Evolutionary conservation across 2,329 filamentous ascomycete species (phyloP), one percentile per base, ranked within the genome.

Genomic region (Ophiocordyceps unilateralis): DNA sequence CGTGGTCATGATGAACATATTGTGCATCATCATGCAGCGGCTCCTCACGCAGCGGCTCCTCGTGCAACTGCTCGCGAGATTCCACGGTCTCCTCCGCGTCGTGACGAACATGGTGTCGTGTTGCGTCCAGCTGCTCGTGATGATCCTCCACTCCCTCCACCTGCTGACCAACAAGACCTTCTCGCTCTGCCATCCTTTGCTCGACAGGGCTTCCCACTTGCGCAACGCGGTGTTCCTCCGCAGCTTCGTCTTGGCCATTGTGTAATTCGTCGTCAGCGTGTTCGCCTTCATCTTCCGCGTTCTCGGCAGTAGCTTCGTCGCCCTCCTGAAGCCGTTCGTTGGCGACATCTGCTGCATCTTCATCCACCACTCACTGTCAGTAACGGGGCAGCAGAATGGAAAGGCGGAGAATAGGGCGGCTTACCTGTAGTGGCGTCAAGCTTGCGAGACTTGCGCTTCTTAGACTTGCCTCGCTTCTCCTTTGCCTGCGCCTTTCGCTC

Each of bases 401-500:
- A 20, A 40, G 15, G 2, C 4, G n/a, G 36, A 26, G 15, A 22
- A 6, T 19, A 11, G 61, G 12, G 61, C 74, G 58, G 58, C 51
- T 48, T 70, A 71, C 52, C 65, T 70, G 34, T 67, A 62, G 15
- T 70, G 66, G 5, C 69, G 43, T 70, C 69, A 4, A 61, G 68
- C 40, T 74, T 69, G 11, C 68, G 63, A 7, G 61, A 60, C 59
- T 65, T 73, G 51, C 65, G 61, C 50, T 55, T 60, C 37, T 64
- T 62, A 4, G 53, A 59, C 42, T 72, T 64, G 50, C 75, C 78
- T 49, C 76, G 69, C 40, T 62, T 66, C 40, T 67, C 67, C 41
- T 73, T 70, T 41, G 77, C 69, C 43, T 78, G 70, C 54, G 79
- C 71, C 51, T 73, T 71, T 46, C 78, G 71, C 41, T 81, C 83